Evolutionary conservation across 2,329 filamentous ascomycete genomes (phyloP), one percentile per base, ranked within the genome.

Genomic region (Aspergillus sp.): DNA sequence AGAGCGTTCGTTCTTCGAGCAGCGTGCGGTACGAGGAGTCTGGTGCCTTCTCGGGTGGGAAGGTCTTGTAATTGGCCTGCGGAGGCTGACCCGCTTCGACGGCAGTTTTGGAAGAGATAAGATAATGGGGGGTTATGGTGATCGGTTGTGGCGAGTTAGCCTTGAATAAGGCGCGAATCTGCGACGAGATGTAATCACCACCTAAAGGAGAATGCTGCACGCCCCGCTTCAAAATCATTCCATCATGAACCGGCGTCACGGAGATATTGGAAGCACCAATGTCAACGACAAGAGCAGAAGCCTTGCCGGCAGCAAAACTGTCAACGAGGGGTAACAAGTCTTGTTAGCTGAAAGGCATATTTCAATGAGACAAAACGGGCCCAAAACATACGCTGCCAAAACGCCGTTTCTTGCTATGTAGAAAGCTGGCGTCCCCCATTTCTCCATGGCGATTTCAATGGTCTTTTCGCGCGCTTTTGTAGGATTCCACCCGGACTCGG

Each of bases 361-460:
- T 19, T 19, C 19, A 19, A 19, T 19, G 19, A 19, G 19, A 19
- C 19, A 19, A 19, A 19, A 19, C 19, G 19, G 19, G 19, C 19
- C 19, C 19, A 19, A 19, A 19, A 72, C 74, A 47, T 70, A 78
- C 70, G 90, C 87, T 43, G 91, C 84, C 63, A 96, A 79, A 35
- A 96, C 90, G 27, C 91, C 90, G 42, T 84, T 94, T 60, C 88
- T 83, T 50, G 88, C 88, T 48, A 97, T 75, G 78, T 91, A 98
- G 68, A 96, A 97, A 5, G 93, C 93, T 12, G 93, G 93, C 44
- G 86, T 86, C 27, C 89, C 90, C 90, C 93, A 98, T 61, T 83
- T 88, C 75, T 98, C 93, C 85, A 98, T 96, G 47, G 89, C 90
- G 50, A 97, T 83, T 72, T 98, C 93, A 59, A 96, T 91, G 33